phyloP scores from a whole-genome alignment of 2,329 filamentous ascomycete species.

The Ceratocystis papillata region DNA sequence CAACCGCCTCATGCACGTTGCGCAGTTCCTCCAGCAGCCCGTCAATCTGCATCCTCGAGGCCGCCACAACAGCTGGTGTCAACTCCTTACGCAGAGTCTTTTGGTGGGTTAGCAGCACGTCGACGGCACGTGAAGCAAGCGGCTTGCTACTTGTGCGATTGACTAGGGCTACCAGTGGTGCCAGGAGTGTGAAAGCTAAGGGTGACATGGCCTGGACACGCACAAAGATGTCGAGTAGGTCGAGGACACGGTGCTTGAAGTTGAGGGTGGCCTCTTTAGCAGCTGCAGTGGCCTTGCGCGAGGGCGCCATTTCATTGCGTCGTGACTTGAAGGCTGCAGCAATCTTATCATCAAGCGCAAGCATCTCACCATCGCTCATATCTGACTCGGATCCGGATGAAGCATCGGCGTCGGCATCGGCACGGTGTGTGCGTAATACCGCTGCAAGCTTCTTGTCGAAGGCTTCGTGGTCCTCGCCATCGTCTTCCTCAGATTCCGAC shows the following conservation, averaged over 20 bases:
- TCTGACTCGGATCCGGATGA: constrained; percentile 57
- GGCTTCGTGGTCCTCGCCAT: constrained; percentile 37
- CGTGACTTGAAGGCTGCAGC: constrained; percentile 75
- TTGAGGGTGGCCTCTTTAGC: constrained; percentile 82
- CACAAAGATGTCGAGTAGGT: constrained; percentile 74
- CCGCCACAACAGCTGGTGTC: constrained; percentile 30
- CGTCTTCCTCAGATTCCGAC: constrained; percentile 38
- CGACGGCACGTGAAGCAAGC: constrained; percentile 60
- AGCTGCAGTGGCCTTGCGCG: constrained; percentile 76
- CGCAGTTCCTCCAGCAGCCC: constrained; percentile 38
- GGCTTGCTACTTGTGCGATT: constrained; percentile 67
- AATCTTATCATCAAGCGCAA: constrained; percentile 72
- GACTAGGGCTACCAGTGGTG: constrained; percentile 66
- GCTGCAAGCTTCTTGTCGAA: constrained; percentile 66
- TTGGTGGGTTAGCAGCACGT: constrained; percentile 62
- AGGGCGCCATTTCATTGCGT: constrained; percentile 49
- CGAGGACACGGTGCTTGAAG: constrained; percentile 89
- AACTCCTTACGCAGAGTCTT: constrained; percentile 52
- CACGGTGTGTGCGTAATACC: constrained; percentile 60
- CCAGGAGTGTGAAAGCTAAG: constrained; percentile 56
- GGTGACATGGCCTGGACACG: constrained; percentile 62
- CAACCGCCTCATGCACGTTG: constrained; percentile 57
- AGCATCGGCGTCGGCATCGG: constrained; percentile 48
- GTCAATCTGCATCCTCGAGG: not conserved
- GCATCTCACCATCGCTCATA: constrained; percentile 96